Base-by-base conservation (phyloP, 805 yeast genomes). In the Tetrapisispora iriomotensis region DNA sequence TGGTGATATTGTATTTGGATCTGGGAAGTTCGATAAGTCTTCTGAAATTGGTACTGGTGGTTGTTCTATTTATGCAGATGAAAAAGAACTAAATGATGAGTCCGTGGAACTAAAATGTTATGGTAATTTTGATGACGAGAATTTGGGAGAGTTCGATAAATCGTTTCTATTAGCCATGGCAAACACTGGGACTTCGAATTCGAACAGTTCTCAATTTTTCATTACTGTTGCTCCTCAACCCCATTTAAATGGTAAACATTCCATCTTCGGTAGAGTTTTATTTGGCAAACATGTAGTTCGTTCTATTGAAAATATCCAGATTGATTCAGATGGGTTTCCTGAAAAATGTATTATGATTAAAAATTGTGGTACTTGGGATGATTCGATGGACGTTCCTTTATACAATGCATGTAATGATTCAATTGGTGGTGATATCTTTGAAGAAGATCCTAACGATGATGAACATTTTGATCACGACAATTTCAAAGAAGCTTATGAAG, bases 361-460 rank as follows among this genome's bases (percentile, higher is more conserved):
- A 2, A 70, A 71, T 30, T 75, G 84, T 60, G 94, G 92, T 1
- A 61, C 49, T 27, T 83, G 90, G 88, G 45, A 58, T 6, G 69
- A 66, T 8, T 56, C 57, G 0, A 70, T 72, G 64, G 67, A 56
- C 0, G 55, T 77, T 2, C 90, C 90, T 0, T 66, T 79, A 2
- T 72, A 51, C 48, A 77, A 77, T 48, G 83, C 87, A 0, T 71
- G 81, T 35, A 74, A 75, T 48, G 74, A 72, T 43, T 51, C 62
- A 0, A 64, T 77, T 7, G 86, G 81, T 1, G 85, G 84, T 7
- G 94, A 83, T 49, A 55, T 73, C 0, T 83, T 70, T 49, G 92
- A 82, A 58, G 92, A 82, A 56, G 75, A 68, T 48, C 94, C 92
- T 0, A 87, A 77, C 43, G 94, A 83, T 56, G 85, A 82, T 48